Conservation (phyloP, 2,329 filamentous ascomycete species). For the Ceratocystis harringtonii region DNA sequence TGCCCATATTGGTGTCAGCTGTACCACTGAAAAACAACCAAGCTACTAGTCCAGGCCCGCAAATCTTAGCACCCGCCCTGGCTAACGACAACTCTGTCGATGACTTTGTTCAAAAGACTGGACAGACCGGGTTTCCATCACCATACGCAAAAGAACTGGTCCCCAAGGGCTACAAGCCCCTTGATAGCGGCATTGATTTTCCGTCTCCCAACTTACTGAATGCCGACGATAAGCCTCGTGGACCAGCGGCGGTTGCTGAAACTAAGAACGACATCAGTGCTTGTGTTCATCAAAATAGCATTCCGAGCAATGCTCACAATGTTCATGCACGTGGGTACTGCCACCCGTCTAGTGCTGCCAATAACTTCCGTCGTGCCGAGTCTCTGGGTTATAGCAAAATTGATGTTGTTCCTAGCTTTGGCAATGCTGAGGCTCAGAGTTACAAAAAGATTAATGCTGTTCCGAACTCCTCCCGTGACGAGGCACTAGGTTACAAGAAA, state of each 20-base stretch:
- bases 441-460: not conserved
- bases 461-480: not conserved
- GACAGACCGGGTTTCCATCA: not conserved
- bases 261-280: not conserved
- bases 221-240: not conserved
- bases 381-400: not conserved
- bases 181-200: not conserved
- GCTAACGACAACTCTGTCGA: not conserved
- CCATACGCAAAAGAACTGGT: not conserved
- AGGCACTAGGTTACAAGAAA: conserved; percentile 1
- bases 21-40: not conserved
- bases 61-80: not conserved
- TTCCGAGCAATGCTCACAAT: not conserved
- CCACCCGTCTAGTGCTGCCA: not conserved
- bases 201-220: not conserved
- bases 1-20: not conserved
- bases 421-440: not conserved
- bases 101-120: not conserved
- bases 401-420: not conserved
- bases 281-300: conserved; percentile 9
- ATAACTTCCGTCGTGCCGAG: not conserved
- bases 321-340: not conserved
- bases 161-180: not conserved
- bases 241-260: not conserved
- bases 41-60: not conserved